These are phyloP conservation scores for Spathaspora arborariae DNA, from an alignment of 805 yeast species.

Conservation along the genomic window DNA sequence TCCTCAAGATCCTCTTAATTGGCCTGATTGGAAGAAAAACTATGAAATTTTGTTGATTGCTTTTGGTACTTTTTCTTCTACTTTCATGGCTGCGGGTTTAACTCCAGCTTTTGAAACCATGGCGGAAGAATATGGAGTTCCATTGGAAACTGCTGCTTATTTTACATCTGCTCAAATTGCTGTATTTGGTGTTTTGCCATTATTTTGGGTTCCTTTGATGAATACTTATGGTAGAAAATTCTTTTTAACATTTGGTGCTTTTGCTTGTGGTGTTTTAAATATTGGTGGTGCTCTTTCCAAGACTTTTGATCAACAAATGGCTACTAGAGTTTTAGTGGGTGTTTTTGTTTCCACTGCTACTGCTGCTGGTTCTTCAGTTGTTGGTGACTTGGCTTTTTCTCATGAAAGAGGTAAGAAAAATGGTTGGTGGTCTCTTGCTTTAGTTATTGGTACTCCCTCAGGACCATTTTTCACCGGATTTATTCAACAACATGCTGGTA, in stretches of 20 bases:
- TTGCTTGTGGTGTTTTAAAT: conserved; percentile 10
- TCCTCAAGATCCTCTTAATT: conserved; percentile 15
- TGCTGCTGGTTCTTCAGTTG: conserved; percentile 14
- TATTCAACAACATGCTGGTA: conserved; percentile 8
- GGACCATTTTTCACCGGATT: conserved; percentile 16
- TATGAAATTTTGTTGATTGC: conserved; percentile 11
- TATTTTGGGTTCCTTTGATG: conserved; percentile 16
- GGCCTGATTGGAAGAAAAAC: conserved; percentile 12
- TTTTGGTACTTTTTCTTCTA: conserved; percentile 13
- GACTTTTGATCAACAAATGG: conserved; percentile 12
- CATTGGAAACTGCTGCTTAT: conserved; percentile 11
- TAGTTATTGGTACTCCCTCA: conserved; percentile 13
- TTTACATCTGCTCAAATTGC: conserved; percentile 14
- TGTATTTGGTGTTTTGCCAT: conserved; percentile 13
- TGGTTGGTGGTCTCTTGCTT: conserved; percentile 15
- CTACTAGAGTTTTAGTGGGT: conserved; percentile 10
- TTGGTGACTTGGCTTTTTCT: conserved; percentile 12
- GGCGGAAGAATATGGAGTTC: conserved; percentile 7
- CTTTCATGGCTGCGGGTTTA: conserved; percentile 17
- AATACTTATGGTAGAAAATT: conserved; percentile 11
- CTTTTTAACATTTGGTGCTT: conserved; percentile 9
- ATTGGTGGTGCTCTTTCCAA: conserved; percentile 12
- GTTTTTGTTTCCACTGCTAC: conserved; percentile 11
- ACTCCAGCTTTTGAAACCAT: conserved; percentile 13
- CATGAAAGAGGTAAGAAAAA: conserved; percentile 13